Conservation (phyloP, 2,329 filamentous ascomycete species). For the Colletotrichum salicis region DNA sequence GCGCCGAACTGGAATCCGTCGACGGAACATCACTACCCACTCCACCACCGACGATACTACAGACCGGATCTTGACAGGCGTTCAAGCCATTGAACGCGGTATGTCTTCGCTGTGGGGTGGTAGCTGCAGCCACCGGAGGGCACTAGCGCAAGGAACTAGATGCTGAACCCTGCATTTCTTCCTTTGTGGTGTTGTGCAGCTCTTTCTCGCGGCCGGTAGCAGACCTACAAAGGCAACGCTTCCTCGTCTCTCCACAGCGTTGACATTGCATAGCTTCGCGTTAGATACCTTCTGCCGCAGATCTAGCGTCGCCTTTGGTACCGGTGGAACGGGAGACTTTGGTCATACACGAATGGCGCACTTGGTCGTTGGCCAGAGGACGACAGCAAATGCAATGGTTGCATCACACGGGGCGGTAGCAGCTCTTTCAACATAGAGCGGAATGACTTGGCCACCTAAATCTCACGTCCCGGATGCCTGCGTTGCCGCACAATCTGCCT, state of each 20-base stretch:
- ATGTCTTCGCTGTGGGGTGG: constrained; percentile 20
- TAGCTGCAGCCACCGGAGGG: constrained; percentile 18
- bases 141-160: constrained; percentile 8
- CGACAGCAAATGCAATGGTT: not conserved
- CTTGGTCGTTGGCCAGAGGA: not conserved
- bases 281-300: not conserved
- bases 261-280: constrained; percentile 2
- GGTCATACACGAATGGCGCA: not conserved
- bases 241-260: constrained; percentile 3
- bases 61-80: constrained; percentile 16
- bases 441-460: not conserved
- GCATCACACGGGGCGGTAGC: not conserved
- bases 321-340: not conserved
- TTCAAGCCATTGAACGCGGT: not conserved
- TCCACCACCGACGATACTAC: not conserved
- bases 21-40: constrained; percentile 1
- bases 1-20: constrained; percentile 17
- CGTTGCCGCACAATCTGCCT: not conserved
- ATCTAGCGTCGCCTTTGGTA: constrained; percentile 3
- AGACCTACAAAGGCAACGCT: not conserved
- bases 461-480: not conserved
- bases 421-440: not conserved
- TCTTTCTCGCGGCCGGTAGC: not conserved
- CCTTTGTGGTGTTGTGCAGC: constrained; percentile 10
- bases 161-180: constrained; percentile 22